These are phyloP conservation scores for Cyclostephanos invisitatus DNA, from an alignment of 108 stramenopile species.

Conservation along the genomic window DNA sequence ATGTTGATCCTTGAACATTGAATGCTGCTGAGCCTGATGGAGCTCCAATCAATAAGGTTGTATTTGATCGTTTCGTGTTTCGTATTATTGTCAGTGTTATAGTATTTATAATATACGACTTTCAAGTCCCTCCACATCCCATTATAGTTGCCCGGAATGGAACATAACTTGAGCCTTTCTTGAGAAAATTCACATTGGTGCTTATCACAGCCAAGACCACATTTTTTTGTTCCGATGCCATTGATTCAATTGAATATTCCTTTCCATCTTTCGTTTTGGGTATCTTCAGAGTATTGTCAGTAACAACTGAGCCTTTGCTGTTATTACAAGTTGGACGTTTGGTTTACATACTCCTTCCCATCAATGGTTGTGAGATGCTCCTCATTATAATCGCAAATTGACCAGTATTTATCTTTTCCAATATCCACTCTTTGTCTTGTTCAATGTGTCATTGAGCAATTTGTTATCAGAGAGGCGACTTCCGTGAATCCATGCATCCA, in stretches of 20 bases:
- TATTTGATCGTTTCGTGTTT: not conserved
- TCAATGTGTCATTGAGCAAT: not conserved
- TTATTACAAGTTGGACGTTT: not conserved
- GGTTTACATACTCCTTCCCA: not conserved
- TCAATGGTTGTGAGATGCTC: not conserved
- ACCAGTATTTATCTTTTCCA: not conserved
- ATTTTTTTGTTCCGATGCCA: not conserved
- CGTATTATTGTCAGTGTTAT: not conserved
- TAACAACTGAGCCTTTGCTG: not conserved
- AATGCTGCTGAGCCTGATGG: constrained; percentile 2
- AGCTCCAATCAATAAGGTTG: not conserved
- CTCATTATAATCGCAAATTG: not conserved
- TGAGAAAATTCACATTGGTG: not conserved
- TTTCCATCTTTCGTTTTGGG: not conserved
- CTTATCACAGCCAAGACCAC: not conserved
- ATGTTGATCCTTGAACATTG: not conserved
- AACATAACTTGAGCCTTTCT: not conserved
- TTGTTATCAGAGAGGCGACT: not conserved
- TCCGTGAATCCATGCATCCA: not conserved
- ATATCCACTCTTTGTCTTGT: constrained; percentile 1
- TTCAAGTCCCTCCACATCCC: not conserved
- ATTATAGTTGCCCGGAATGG: not conserved
- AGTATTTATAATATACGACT: constrained; percentile 2
- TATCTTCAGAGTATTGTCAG: not conserved
- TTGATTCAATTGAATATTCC: not conserved